These are phyloP conservation scores for Puccinia horiana DNA, from an alignment of 1,284 basidiomycete genomes.

Conservation along the genomic window DNA sequence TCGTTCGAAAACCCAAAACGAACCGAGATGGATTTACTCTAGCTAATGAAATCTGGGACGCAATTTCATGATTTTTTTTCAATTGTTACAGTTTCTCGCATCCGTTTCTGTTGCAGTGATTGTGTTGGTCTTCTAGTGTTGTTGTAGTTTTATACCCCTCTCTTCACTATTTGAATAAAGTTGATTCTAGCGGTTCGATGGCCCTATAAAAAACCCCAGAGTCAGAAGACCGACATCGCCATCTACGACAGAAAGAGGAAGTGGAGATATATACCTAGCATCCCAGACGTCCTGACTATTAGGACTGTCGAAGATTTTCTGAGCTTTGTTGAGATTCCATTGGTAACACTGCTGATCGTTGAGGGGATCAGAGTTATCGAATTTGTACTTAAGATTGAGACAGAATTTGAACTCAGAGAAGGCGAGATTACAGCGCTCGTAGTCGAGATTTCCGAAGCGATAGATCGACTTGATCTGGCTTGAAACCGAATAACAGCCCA, in stretches of 20 bases:
- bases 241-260: not conserved
- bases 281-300: conserved; percentile 48
- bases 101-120: not conserved
- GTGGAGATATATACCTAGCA: not conserved
- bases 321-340: conserved; percentile 42
- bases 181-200: conserved; percentile 14
- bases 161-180: conserved; percentile 1
- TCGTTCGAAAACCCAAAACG: conserved; percentile 31
- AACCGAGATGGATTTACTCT: conserved; percentile 39
- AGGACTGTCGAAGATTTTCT: conserved; percentile 37
- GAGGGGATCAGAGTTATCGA: conserved; percentile 6
- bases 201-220: not conserved
- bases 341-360: not conserved
- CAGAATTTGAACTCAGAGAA: conserved; percentile 45
- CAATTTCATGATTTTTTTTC: conserved; percentile 12
- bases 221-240: not conserved
- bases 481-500: conserved; percentile 43
- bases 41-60: conserved; percentile 38
- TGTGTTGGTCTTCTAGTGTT: no score
- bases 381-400: conserved; percentile 30
- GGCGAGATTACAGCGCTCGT: not conserved
- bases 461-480: conserved; percentile 48
- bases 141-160: not conserved
- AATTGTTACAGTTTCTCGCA: not conserved
- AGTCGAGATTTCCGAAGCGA: conserved; percentile 42